Conservation (phyloP, 2,329 filamentous ascomycete species). For the Colletotrichum tofieldiae region DNA sequence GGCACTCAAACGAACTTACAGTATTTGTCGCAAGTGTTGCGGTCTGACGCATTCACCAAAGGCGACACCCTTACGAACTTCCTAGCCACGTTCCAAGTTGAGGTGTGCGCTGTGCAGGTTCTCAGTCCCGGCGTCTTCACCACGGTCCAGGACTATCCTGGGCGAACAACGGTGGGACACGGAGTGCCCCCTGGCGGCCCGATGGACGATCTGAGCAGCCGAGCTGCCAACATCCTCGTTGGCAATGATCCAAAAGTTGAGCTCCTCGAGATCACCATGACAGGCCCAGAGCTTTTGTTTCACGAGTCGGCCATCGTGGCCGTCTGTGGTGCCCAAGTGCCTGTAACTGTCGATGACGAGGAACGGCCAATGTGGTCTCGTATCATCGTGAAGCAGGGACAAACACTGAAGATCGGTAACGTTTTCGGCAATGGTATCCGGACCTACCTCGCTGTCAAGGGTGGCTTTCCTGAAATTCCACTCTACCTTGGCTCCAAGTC, state of each 20-base stretch:
- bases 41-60: conserved; percentile 2
- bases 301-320: not conserved
- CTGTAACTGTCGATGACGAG: not conserved
- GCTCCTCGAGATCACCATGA: conserved; percentile 61
- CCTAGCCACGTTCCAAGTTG: not conserved
- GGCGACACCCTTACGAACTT: conserved; percentile 19
- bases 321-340: conserved; percentile 5
- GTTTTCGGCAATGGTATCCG: conserved; percentile 67
- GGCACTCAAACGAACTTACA: conserved; percentile 18
- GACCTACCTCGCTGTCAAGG: conserved; percentile 70
- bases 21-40: conserved; percentile 2
- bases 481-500: conserved; percentile 73
- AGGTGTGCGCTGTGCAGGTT: not conserved
- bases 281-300: conserved; percentile 17
- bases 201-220: conserved; percentile 73
- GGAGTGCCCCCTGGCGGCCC: conserved; percentile 74
- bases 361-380: conserved; percentile 14
- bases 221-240: conserved; percentile 72
- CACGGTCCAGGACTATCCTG: conserved; percentile 72
- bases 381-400: not conserved
- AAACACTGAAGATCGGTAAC: conserved; percentile 56
- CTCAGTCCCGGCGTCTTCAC: conserved; percentile 13
- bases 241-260: conserved; percentile 69
- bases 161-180: conserved; percentile 68
- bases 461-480: conserved; percentile 60